These are phyloP conservation scores for Aureobasidium sp. DNA, from an alignment of 2,329 filamentous ascomycete species.

Conservation along the genomic window DNA sequence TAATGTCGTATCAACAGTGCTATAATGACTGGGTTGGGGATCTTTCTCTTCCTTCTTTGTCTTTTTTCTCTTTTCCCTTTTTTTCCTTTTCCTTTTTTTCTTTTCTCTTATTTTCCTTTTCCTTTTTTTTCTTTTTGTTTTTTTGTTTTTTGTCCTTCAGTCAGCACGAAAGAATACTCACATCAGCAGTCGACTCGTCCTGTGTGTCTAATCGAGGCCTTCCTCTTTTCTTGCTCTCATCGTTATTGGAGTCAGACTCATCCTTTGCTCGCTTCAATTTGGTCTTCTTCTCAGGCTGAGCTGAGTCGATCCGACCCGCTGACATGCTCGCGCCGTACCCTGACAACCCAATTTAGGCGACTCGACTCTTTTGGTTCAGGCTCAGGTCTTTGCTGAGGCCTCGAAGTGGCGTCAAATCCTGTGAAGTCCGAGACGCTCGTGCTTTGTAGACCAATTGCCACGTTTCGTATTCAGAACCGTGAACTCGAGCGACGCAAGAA, in stretches of 20 bases:
- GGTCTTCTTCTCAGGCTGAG: background rate
- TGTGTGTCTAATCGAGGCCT: conserved; percentile 67
- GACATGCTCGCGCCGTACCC: background rate
- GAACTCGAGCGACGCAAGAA: too few species aligned
- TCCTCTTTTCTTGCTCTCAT: conserved; percentile 50
- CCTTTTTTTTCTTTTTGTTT: too few species aligned
- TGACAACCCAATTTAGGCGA: background rate
- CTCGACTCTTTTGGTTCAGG: background rate
- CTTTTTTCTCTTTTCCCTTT: too few species aligned
- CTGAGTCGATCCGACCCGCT: background rate
- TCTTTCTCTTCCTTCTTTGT: background rate
- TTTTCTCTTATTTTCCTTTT: background rate
- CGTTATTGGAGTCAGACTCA: conserved; percentile 20
- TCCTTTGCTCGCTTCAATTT: conserved; percentile 9
- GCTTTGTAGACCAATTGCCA: background rate
- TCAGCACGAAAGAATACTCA: conserved; percentile 36
- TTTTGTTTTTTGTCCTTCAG: background rate
- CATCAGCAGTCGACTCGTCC: conserved; percentile 69
- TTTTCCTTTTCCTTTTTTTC: background rate
- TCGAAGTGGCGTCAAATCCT: background rate
- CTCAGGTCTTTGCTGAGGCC: background rate
- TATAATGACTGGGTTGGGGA: background rate
- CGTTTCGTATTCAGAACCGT: background rate
- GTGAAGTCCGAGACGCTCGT: background rate
- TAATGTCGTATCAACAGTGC: background rate